Evolutionary conservation across 2,329 filamentous ascomycete genomes (phyloP), one percentile per base, ranked within the genome.

Genomic region (Huntiella bhutanensis): DNA sequence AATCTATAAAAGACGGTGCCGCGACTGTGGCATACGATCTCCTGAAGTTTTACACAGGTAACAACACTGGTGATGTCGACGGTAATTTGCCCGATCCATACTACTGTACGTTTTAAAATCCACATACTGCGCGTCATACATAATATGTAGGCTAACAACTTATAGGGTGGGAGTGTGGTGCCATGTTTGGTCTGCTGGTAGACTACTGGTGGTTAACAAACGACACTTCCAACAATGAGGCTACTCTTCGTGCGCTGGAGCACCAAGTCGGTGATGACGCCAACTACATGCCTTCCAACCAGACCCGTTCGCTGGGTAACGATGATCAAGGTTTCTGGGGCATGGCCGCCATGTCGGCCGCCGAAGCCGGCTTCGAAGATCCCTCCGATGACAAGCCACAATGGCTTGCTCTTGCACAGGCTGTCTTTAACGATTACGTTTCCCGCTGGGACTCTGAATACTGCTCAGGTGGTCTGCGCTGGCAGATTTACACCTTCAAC

Each of bases 281-380:
- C 10, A 72, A 81, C 56, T 81, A 69, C 57, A 78, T 80, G 75
- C 79, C 79, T 3, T 56, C 59, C n/a, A 80, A 79, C 59, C 75
- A 78, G 58, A 76, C 73, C 5, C 60, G 64, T 41, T 69, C 68
- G 2, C 60, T 70, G 51, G 79, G 79, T 52, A 84, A 83, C 60
- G 80, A 85, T 52, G 80, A 84, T 54, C 80, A 84, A 59, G 78
- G 81, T 4, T 88, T 91, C 62, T 92, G 84, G 84, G 82, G 73
- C n/a, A 71, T 91, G 66, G 75, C 83, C 1, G 81, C 79, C 50
- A 81, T 92, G 68, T 71, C 73, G 7, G 84, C 84, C 2, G 79
- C 80, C 34, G 84, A 92, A 61, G 73, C 78, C 55, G 77, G 76
- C 52, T 88, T 81, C 55, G 78, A 79, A 1, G 71, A 85, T 54